These are phyloP conservation scores for Oxyria digyna DNA, from an alignment of 148 eudicot species.

Conservation along the genomic window DNA sequence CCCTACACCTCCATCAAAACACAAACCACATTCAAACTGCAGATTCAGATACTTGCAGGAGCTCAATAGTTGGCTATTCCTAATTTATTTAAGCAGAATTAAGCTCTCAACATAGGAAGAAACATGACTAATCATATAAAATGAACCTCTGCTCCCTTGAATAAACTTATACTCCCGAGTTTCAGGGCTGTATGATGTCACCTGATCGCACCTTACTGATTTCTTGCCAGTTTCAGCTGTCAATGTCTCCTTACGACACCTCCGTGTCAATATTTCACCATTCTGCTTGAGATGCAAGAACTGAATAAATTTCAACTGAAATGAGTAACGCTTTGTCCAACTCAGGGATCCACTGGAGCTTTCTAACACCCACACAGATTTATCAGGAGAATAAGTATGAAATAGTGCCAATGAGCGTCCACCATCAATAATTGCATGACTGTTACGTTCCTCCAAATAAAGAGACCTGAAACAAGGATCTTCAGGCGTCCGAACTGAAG, in stretches of 20 bases:
- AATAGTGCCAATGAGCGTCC: background rate
- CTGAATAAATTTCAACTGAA: background rate
- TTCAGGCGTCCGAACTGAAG: background rate
- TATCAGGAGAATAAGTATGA: background rate
- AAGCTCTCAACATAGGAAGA: too few relatives aligned
- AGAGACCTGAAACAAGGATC: background rate
- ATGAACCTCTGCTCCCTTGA: background rate
- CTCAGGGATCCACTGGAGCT: background rate
- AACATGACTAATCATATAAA: background rate
- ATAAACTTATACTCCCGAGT: background rate
- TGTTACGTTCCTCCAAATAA: too few relatives aligned
- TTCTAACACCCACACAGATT: background rate
- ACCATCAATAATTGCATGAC: background rate
- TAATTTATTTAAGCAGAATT: too few relatives aligned
- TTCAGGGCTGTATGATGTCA: background rate
- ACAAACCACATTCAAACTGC: too few relatives aligned
- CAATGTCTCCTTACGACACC: background rate
- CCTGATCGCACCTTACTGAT: background rate
- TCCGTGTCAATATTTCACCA: background rate
- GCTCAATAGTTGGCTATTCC: too few relatives aligned
- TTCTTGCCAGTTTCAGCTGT: background rate
- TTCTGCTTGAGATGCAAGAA: background rate
- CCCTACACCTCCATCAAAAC: too few relatives aligned
- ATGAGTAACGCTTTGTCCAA: background rate
- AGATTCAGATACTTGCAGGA: too few relatives aligned